Conservation (phyloP, 2,329 filamentous ascomycete genomes). For the Aureobasidium sp. region DNA sequence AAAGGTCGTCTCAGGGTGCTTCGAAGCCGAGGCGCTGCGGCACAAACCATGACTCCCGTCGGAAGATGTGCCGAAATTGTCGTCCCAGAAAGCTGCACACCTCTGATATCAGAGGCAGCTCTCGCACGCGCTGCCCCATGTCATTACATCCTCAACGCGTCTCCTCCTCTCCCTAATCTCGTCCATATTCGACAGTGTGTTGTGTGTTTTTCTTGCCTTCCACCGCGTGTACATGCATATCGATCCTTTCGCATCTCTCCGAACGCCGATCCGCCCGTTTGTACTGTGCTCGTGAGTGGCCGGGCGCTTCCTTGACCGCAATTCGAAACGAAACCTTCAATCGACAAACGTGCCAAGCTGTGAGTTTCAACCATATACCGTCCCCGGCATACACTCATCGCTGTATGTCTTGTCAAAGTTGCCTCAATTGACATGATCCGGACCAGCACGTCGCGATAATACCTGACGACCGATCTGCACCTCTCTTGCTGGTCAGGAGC, state of each 20-base stretch:
- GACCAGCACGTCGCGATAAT: constrained; percentile 3
- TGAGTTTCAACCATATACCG: constrained; percentile 4
- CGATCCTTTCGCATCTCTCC: not conserved
- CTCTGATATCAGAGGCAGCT: constrained; percentile 6
- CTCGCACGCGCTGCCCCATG: not conserved
- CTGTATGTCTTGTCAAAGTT: not conserved
- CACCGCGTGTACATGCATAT: not conserved
- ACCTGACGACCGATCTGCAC: constrained; percentile 11
- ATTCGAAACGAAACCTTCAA: not conserved
- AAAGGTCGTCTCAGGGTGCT: constrained; percentile 4
- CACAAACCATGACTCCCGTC: constrained; percentile 1
- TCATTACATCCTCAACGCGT: not conserved
- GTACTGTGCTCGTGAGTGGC: not conserved
- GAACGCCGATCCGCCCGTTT: not conserved
- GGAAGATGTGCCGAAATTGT: constrained; percentile 9
- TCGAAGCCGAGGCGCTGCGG: not conserved
- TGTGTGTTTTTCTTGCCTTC: not conserved
- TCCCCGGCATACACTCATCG: not conserved
- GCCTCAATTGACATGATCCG: not conserved
- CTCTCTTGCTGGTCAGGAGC: constrained; percentile 12
- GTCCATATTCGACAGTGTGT: not conserved
- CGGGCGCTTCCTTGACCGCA: not conserved
- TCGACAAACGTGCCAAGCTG: constrained; percentile 9
- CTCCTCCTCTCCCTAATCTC: not conserved
- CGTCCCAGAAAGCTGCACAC: constrained; percentile 1